Evolutionary conservation across 1,284 basidiomycete species (phyloP).

Genomic region (Ceratobasidium theobromae): DNA sequence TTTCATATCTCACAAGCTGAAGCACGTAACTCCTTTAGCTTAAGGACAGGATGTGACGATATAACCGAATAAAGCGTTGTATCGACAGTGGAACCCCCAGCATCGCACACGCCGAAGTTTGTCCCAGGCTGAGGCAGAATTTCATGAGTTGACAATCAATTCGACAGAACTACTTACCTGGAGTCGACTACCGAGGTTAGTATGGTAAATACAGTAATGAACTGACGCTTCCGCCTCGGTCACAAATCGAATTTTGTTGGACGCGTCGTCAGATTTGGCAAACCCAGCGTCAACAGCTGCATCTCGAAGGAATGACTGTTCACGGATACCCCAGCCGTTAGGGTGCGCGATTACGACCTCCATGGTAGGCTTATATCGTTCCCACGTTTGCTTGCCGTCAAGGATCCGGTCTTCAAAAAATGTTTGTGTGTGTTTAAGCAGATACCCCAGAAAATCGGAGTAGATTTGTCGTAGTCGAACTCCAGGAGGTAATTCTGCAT

Average conservation of each 20-base stretch:
- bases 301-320: conserved; percentile 24
- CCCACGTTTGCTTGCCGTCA: conserved; percentile 18
- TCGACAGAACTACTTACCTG: not conserved
- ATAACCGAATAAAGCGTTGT: conserved; percentile 33
- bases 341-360: conserved; percentile 33
- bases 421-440: conserved; percentile 25
- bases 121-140: conserved; percentile 21
- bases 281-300: conserved; percentile 25
- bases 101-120: conserved; percentile 34
- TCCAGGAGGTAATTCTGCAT: conserved; percentile 3
- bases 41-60: conserved; percentile 13
- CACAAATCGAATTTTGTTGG: conserved; percentile 29
- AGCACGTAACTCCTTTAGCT: conserved; percentile 31
- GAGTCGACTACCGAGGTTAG: conserved; percentile 14
- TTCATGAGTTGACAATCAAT: not conserved
- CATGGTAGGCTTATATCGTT: not conserved
- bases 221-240: conserved; percentile 37
- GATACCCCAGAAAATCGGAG: conserved; percentile 27
- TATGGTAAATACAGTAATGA: conserved; percentile 32
- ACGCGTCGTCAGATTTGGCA: not conserved
- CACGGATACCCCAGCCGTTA: conserved; percentile 32
- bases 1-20: conserved; percentile 22
- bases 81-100: conserved; percentile 38
- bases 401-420: conserved; percentile 25
- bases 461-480: conserved; percentile 18